phyloP scores from a whole-genome alignment of 257 asterid species.

The Solanum tacnaense region DNA sequence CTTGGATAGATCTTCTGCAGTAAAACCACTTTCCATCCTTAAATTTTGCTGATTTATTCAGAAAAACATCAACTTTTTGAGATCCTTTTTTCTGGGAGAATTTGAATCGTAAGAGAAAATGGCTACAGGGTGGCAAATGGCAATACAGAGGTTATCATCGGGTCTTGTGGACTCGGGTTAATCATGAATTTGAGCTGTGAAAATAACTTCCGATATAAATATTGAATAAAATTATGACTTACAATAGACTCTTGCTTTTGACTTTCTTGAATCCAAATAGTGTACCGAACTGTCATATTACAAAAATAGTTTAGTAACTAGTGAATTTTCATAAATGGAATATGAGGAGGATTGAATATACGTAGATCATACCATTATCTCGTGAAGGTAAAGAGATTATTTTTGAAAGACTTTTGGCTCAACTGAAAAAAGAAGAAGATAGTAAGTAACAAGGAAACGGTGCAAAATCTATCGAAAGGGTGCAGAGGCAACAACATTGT shows the following conservation, averaged over 20 bases:
- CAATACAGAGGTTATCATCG: background rate
- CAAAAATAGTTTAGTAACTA: no score
- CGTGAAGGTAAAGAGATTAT: rapidly evolving
- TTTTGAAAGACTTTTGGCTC: background rate
- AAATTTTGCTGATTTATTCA: background rate
- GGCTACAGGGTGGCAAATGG: background rate
- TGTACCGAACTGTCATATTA: background rate
- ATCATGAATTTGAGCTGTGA: background rate
- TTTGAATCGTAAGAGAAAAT: background rate
- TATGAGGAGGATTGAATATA: no score
- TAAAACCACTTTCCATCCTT: conserved; percentile 30
- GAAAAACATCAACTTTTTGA: background rate
- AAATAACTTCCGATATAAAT: no score
- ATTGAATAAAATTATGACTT: no score
- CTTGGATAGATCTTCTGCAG: conserved; percentile 73
- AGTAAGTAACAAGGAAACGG: background rate
- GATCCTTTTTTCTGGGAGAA: background rate
- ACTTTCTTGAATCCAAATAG: no score
- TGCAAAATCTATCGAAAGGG: background rate
- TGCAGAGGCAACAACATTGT: background rate
- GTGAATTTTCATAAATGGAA: no score
- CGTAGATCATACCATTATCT: background rate
- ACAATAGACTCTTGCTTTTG: background rate
- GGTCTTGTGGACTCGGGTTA: background rate
- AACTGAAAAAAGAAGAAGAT: no score